Evolutionary conservation across 1,284 basidiomycete genomes (phyloP).

Genomic region (Tilletia horrida): DNA sequence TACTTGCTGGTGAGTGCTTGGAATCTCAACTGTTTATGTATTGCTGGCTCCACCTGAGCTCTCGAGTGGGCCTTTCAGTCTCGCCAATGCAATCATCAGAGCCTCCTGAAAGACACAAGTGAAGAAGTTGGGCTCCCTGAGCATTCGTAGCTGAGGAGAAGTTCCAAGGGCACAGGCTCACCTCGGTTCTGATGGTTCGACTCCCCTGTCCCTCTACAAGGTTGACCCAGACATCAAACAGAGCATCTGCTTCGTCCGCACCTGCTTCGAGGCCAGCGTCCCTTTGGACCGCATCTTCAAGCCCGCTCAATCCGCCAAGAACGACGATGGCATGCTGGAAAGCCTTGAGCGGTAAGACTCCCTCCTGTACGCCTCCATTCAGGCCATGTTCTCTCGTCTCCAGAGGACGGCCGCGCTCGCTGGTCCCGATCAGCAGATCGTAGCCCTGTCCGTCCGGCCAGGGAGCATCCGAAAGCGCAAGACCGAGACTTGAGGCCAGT

Average conservation of each 20-base stretch:
- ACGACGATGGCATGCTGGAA: constrained; percentile 47
- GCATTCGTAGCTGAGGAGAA: background rate
- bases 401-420: constrained; percentile 44
- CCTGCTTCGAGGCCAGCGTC: constrained; percentile 39
- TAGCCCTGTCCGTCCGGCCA: constrained; percentile 28
- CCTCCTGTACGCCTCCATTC: background rate
- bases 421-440: constrained; percentile 52
- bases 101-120: constrained; percentile 29
- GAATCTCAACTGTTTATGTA: too few species aligned
- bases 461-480: constrained; percentile 33
- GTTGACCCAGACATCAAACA: constrained; percentile 55
- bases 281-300: constrained; percentile 50
- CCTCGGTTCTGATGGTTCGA: constrained; percentile 52
- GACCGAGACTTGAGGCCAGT: constrained; percentile 33
- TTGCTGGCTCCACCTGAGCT: too few species aligned
- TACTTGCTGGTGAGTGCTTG: too few species aligned
- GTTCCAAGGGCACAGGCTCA: constrained; percentile 4
- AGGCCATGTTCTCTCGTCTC: constrained; percentile 31
- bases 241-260: constrained; percentile 38
- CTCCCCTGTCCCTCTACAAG: constrained; percentile 49
- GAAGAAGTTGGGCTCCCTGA: background rate
- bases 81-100: constrained; percentile 39
- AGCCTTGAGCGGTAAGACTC: constrained; percentile 16
- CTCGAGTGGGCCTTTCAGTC: constrained; percentile 35
- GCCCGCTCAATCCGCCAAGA: constrained; percentile 49